Conservation (phyloP, 257 asterid genomes). For the Buddleja alternifolia region DNA sequence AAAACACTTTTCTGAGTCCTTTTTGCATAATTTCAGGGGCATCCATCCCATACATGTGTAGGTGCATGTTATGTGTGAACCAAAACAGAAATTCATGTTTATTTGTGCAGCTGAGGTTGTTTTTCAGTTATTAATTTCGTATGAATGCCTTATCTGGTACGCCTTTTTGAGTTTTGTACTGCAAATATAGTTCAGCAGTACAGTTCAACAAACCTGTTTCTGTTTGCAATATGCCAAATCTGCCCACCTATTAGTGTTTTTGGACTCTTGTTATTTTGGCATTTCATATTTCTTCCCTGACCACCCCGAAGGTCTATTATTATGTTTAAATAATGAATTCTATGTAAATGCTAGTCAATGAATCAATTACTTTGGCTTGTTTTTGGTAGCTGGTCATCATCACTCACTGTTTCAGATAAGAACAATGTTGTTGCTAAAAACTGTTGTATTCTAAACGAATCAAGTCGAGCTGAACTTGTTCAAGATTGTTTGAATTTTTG, state of each 20-base stretch:
- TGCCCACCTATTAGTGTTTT: slow-evolving; percentile 13
- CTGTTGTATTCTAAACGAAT: too few species aligned
- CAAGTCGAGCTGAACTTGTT: too few species aligned
- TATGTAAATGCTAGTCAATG: too few species aligned
- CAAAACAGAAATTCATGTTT: slow-evolving; percentile 34
- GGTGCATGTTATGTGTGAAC: slow-evolving; percentile 24
- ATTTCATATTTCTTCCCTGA: too few species aligned
- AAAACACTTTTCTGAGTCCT: slow-evolving; percentile 6
- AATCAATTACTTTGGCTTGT: too few species aligned
- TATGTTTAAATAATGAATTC: too few species aligned
- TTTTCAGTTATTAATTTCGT: neutral
- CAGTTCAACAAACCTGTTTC: neutral
- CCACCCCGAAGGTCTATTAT: too few species aligned
- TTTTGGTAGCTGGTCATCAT: too few species aligned
- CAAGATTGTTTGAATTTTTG: too few species aligned
- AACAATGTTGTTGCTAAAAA: too few species aligned
- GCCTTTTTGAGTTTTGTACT: slow-evolving; percentile 31
- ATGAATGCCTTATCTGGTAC: neutral
- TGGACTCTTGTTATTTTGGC: neutral
- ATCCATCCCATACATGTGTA: neutral
- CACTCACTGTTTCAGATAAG: too few species aligned
- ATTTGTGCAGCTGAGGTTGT: slow-evolving; percentile 31
- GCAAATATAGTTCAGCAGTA: slow-evolving; percentile 13
- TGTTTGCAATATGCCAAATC: slow-evolving; percentile 6
- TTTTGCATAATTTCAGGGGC: slow-evolving; percentile 20